These are phyloP conservation scores for Stemphylium beticola DNA, from an alignment of 2,329 filamentous ascomycete species.

Conservation along the genomic window DNA sequence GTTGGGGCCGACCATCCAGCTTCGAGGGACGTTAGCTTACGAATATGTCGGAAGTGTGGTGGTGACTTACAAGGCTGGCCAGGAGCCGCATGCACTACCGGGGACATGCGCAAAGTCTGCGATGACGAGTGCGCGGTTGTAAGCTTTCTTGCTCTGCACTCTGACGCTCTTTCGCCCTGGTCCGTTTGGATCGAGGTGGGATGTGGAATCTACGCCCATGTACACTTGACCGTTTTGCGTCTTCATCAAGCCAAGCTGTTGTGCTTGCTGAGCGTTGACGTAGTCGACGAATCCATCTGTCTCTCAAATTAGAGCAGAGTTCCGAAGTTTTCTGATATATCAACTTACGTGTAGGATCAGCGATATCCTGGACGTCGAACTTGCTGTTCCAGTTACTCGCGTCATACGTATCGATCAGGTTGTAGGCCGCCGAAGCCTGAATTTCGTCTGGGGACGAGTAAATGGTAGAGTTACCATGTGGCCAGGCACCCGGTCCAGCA, in stretches of 20 bases:
- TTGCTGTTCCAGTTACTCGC: constrained; percentile 48
- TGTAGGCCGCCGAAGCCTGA: constrained; percentile 29
- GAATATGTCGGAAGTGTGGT: background rate
- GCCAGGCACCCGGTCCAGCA: constrained; percentile 32
- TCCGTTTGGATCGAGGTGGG: constrained; percentile 40
- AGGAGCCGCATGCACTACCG: constrained; percentile 46
- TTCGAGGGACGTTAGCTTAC: constrained; percentile 14
- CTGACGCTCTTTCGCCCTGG: constrained; percentile 46
- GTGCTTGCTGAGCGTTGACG: constrained; percentile 40
- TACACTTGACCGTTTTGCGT: constrained; percentile 45
- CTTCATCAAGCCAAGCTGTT: constrained; percentile 40
- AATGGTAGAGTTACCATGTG: constrained; percentile 25
- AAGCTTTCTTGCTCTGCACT: constrained; percentile 45
- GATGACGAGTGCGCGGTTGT: constrained; percentile 48
- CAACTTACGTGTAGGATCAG: constrained; percentile 44
- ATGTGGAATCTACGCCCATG: constrained; percentile 47
- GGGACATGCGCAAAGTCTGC: constrained; percentile 51
- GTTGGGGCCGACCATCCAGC: constrained; percentile 49
- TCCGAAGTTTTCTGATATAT: background rate
- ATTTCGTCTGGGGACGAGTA: constrained; percentile 15
- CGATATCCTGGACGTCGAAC: constrained; percentile 45
- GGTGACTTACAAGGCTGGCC: constrained; percentile 48
- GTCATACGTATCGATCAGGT: constrained; percentile 46
- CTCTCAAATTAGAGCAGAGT: background rate
- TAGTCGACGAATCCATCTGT: constrained; percentile 49